Percentiles rank a stretch among this genome's conserved stretches.
Conservation (phyloP, 73 alveolate species). For the Tetrahymena malaccensis region DNA sequence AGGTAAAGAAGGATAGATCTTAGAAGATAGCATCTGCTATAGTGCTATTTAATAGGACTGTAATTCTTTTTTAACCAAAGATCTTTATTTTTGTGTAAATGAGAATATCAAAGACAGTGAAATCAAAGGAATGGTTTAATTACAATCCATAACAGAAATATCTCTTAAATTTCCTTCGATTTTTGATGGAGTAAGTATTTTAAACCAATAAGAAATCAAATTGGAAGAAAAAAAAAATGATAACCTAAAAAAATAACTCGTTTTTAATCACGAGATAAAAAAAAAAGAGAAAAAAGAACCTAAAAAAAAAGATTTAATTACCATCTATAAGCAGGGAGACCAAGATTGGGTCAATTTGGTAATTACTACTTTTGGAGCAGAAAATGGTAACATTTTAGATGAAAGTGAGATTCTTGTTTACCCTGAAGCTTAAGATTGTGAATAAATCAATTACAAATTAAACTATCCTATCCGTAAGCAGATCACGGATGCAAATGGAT, state of each 20-base stretch:
- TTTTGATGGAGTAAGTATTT: neutral
- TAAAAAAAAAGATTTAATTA: neutral
- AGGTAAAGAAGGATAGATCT: neutral
- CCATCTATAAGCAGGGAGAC: neutral
- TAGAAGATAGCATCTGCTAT: neutral
- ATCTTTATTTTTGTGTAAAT: neutral
- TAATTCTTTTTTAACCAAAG: neutral
- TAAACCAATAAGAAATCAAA: neutral
- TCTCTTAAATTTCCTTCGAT: neutral
- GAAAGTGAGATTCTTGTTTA: neutral
- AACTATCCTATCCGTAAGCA: neutral
- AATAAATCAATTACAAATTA: neutral
- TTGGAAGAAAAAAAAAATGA: neutral
- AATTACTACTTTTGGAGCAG: neutral
- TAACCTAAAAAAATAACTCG: neutral
- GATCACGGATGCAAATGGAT: neutral
- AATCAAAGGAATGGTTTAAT: neutral
- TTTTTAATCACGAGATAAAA: neutral
- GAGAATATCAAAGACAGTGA: neutral
- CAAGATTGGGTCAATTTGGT: neutral
- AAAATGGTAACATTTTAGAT: neutral
- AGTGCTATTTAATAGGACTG: neutral
- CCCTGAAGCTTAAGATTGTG: neutral
- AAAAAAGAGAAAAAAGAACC: neutral
- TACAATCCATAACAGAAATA: neutral